phyloP scores from a whole-genome alignment of 1,139 yeast genomes.

The Blastobotrys indianensis region DNA sequence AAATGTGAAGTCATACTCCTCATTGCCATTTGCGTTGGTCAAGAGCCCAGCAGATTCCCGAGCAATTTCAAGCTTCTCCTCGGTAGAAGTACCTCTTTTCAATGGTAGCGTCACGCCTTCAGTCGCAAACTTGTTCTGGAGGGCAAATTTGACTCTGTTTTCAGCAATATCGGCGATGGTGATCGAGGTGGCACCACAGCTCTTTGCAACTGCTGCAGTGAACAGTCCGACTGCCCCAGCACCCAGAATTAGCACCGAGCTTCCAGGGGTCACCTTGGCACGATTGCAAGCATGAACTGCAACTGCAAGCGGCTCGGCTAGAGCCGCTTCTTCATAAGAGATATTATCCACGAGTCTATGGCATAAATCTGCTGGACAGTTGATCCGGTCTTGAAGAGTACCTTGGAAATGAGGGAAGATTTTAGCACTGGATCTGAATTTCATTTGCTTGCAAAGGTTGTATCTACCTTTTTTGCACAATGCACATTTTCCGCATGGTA shows the following conservation, averaged over 20 bases:
- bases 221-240: constrained; percentile 91
- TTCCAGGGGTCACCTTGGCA: constrained; percentile 61
- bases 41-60: constrained; percentile 52
- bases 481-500: constrained; percentile 69
- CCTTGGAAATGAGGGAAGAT: constrained; percentile 64
- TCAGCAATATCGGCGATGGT: constrained; percentile 48
- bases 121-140: constrained; percentile 30
- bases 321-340: constrained; percentile 76
- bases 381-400: constrained; percentile 68
- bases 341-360: constrained; percentile 73
- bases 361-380: constrained; percentile 75
- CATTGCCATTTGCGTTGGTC: constrained; percentile 20
- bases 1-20: constrained; percentile 50
- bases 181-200: constrained; percentile 70
- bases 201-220: constrained; percentile 67
- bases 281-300: constrained; percentile 77
- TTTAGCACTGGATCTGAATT: constrained; percentile 65
- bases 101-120: constrained; percentile 15
- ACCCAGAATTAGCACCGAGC: constrained; percentile 72
- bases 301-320: constrained; percentile 83
- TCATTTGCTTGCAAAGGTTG: constrained; percentile 77
- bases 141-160: constrained; percentile 19
- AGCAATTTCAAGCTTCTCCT: constrained; percentile 38
- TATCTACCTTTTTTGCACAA: constrained; percentile 72
- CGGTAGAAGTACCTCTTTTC: constrained; percentile 26